phyloP scores from a whole-genome alignment of 1,139 yeast species.

The Geotrichum klebahnii region DNA sequence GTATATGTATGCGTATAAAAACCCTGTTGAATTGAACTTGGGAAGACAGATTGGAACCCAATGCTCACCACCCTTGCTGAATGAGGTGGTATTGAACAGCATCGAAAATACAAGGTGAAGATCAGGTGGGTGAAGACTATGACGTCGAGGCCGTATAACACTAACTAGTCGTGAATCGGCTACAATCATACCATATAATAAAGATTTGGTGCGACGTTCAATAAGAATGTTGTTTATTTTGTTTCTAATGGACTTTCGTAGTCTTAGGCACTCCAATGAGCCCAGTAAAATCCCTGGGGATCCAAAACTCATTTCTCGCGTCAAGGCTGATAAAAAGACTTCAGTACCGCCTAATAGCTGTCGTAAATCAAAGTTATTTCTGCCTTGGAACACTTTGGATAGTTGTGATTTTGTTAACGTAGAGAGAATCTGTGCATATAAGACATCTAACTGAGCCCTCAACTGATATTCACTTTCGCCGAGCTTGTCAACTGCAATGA shows the following conservation, averaged over 20 bases:
- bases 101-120: slow-evolving; percentile 59
- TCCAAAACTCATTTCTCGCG: slow-evolving; percentile 51
- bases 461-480: slow-evolving; percentile 55
- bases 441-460: slow-evolving; percentile 61
- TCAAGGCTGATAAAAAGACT: slow-evolving; percentile 58
- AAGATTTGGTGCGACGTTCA: slow-evolving; percentile 43
- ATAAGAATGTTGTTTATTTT: slow-evolving; percentile 47
- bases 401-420: slow-evolving; percentile 76
- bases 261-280: slow-evolving; percentile 55
- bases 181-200: slow-evolving; percentile 60
- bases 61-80: slow-evolving; percentile 61
- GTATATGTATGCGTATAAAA: slow-evolving; percentile 73
- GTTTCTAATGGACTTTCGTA: slow-evolving; percentile 47
- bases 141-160: slow-evolving; percentile 59
- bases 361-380: slow-evolving; percentile 80
- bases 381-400: slow-evolving; percentile 58
- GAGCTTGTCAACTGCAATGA: slow-evolving; percentile 65
- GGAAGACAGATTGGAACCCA: slow-evolving; percentile 96
- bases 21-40: slow-evolving; percentile 81
- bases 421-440: slow-evolving; percentile 75
- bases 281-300: slow-evolving; percentile 58
- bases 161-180: slow-evolving; percentile 55
- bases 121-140: slow-evolving; percentile 67
- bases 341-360: slow-evolving; percentile 66
- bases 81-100: slow-evolving; percentile 52